Conservation (phyloP, 306 rosid genomes). For the Gastrolobium bilobum region DNA sequence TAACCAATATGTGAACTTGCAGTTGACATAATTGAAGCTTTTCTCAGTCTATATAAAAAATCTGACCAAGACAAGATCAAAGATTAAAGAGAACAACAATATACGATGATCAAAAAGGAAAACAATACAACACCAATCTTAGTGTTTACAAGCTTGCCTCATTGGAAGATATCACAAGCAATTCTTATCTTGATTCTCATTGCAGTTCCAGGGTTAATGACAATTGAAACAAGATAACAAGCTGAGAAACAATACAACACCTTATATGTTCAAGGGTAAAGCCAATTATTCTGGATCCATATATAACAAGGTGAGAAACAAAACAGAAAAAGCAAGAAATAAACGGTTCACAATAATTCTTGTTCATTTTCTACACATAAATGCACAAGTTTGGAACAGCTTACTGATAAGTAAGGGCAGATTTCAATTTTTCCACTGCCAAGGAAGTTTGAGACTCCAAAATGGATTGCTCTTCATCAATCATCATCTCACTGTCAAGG, state of each 20-base stretch:
- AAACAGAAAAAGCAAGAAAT: not conserved
- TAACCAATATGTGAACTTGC: constrained; percentile 26
- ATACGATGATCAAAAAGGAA: not conserved
- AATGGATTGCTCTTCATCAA: constrained; percentile 79
- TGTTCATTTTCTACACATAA: not conserved
- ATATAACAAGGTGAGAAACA: not conserved
- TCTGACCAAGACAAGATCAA: constrained; percentile 14
- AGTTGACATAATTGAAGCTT: constrained; percentile 37
- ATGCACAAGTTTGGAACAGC: constrained; percentile 44
- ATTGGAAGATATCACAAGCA: not conserved
- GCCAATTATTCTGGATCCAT: not conserved
- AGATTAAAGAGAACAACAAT: constrained; percentile 4
- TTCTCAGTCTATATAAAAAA: constrained; percentile 27
- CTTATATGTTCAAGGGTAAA: not conserved
- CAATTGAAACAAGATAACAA: too few relatives aligned
- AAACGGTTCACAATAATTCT: not conserved
- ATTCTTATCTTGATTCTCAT: not conserved
- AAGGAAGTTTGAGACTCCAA: constrained; percentile 84
- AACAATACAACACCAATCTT: constrained; percentile 20
- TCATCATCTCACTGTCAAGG: constrained; percentile 69
- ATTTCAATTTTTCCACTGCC: constrained; percentile 81
- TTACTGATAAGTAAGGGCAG: constrained; percentile 76
- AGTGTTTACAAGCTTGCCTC: constrained; percentile 11
- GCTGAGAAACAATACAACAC: too few relatives aligned
- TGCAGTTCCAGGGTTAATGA: too few relatives aligned